These are phyloP conservation scores for Talaromyces sp. DNA, from an alignment of 2,329 filamentous ascomycete genomes.

Conservation along the genomic window DNA sequence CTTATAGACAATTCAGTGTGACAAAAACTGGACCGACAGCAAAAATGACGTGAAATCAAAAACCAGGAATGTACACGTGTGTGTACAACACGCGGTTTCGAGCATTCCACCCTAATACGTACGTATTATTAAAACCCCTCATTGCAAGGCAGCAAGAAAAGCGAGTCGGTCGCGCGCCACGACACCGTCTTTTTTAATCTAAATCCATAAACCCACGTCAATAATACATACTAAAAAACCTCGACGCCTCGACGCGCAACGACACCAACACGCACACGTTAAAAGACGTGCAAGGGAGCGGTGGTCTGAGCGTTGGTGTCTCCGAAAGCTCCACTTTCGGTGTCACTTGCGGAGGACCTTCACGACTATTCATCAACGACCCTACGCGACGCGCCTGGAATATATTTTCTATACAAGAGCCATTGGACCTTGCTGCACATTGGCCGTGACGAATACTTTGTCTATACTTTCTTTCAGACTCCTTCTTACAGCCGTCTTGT, in stretches of 20 bases:
- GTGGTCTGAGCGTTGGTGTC: constrained; percentile 8
- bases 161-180: neutral
- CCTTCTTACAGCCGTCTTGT: neutral
- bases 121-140: neutral
- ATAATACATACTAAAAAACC: neutral
- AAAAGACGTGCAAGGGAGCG: constrained; percentile 11
- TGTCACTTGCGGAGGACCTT: constrained; percentile 13
- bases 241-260: constrained; percentile 8
- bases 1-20: neutral
- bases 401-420: neutral
- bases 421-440: neutral
- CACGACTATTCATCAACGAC: constrained; percentile 7
- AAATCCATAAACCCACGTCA: neutral
- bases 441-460: neutral
- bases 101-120: neutral
- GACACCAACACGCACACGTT: constrained; percentile 9
- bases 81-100: neutral
- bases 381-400: constrained; percentile 13
- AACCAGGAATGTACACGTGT: neutral
- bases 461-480: neutral
- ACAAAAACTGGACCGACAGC: neutral
- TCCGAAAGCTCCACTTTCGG: constrained; percentile 11
- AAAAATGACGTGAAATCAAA: neutral
- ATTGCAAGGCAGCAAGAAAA: neutral
- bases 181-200: neutral